These are phyloP conservation scores for Globisporangium mamillatum DNA, from an alignment of 352 stramenopile genomes.

Conservation along the genomic window DNA sequence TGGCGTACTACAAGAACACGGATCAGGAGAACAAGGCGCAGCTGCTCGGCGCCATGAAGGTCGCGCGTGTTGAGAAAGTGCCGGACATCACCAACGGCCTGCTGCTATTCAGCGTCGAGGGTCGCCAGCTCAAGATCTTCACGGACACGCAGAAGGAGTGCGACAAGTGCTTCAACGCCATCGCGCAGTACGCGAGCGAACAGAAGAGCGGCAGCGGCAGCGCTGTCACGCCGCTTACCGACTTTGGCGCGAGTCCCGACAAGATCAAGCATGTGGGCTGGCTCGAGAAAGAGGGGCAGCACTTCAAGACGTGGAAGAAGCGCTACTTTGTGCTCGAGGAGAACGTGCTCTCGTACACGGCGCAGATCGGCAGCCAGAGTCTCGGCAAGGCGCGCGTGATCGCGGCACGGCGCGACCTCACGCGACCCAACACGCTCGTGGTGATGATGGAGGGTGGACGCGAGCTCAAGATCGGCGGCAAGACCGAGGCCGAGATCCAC, in stretches of 20 bases:
- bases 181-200: slow-evolving; percentile 44
- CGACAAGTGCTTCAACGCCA: slow-evolving; percentile 70
- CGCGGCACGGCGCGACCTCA: slow-evolving; percentile 51
- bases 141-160: slow-evolving; percentile 69
- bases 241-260: background rate
- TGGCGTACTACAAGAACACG: slow-evolving; percentile 82
- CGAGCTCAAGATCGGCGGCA: slow-evolving; percentile 62
- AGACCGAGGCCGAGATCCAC: slow-evolving; percentile 62
- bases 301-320: slow-evolving; percentile 77
- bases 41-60: slow-evolving; percentile 65
- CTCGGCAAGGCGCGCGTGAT: slow-evolving; percentile 56
- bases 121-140: slow-evolving; percentile 77
- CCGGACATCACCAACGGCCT: slow-evolving; percentile 74
- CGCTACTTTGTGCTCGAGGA: slow-evolving; percentile 71
- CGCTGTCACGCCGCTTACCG: background rate
- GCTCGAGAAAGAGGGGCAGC: slow-evolving; percentile 76
- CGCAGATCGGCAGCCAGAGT: slow-evolving; percentile 41
- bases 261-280: slow-evolving; percentile 71
- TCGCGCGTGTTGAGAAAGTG: slow-evolving; percentile 60
- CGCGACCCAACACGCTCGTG: slow-evolving; percentile 53
- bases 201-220: slow-evolving; percentile 27
- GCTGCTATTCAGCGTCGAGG: slow-evolving; percentile 58
- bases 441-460: slow-evolving; percentile 63
- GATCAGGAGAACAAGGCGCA: slow-evolving; percentile 63
- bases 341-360: slow-evolving; percentile 60